Evolutionary conservation across 1,284 basidiomycete genomes (phyloP).

Genomic region (Pseudozyma pruni): DNA sequence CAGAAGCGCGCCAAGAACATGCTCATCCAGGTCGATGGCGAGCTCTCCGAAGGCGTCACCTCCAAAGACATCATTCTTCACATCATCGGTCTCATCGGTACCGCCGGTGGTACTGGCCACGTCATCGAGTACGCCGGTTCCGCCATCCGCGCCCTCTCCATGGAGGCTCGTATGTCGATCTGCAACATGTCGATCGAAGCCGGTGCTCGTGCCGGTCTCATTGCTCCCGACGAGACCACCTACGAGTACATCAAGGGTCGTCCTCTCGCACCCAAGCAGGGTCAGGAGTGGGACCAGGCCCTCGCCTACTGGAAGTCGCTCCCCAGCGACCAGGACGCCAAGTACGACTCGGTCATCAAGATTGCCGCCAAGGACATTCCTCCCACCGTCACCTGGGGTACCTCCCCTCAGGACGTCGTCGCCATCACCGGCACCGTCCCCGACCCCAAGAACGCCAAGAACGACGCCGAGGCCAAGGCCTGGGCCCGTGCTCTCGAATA

Average conservation of each 20-base stretch:
- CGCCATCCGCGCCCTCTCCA: conserved; percentile 60
- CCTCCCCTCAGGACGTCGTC: conserved; percentile 63
- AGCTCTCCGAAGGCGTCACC: conserved; percentile 63
- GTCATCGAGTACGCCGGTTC: conserved; percentile 66
- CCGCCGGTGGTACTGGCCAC: conserved; percentile 65
- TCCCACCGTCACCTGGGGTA: conserved; percentile 66
- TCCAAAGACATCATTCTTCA: conserved; percentile 67
- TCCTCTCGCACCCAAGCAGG: conserved; percentile 62
- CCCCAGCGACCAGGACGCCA: conserved; percentile 59
- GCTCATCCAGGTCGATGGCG: conserved; percentile 65
- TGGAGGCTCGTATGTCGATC: conserved; percentile 67
- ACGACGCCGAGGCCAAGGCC: conserved; percentile 52
- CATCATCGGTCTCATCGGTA: conserved; percentile 66
- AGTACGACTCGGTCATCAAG: conserved; percentile 64
- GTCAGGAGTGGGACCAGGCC: conserved; percentile 62
- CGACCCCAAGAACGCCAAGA: conserved; percentile 59
- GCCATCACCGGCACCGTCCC: conserved; percentile 64
- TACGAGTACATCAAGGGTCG: conserved; percentile 66
- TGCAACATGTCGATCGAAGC: conserved; percentile 68
- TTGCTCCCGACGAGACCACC: conserved; percentile 65
- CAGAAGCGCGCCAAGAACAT: conserved; percentile 67
- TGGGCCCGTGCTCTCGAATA: conserved; percentile 62
- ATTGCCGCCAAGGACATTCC: conserved; percentile 64
- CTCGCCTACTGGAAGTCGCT: conserved; percentile 64
- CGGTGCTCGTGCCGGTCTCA: conserved; percentile 67